phyloP scores from a whole-genome alignment of 441 rosid genomes.

The Pelargonium exstipulatum region DNA sequence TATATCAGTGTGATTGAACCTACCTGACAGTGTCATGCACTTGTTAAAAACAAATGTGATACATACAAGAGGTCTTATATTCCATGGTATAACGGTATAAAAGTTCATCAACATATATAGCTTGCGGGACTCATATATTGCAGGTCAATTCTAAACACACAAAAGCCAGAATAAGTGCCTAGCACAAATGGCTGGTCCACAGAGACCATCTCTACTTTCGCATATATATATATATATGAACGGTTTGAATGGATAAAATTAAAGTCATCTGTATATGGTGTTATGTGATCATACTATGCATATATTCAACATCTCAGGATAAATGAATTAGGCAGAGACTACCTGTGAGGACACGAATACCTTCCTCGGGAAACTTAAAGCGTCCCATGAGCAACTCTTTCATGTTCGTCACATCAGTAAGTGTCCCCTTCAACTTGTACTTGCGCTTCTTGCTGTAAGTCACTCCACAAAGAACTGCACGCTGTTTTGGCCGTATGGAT shows the following conservation, averaged over 20 bases:
- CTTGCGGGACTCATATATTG: background rate
- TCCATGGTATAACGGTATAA: background rate
- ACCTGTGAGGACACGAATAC: conserved; percentile 25
- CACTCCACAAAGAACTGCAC: conserved; percentile 24
- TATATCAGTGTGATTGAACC: no score
- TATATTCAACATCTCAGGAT: background rate
- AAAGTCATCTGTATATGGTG: background rate
- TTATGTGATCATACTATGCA: background rate
- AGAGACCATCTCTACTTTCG: background rate
- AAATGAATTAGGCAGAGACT: background rate
- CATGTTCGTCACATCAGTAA: conserved; percentile 24
- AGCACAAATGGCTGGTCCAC: background rate
- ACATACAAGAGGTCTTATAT: background rate
- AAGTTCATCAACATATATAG: background rate
- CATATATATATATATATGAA: background rate
- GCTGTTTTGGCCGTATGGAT: conserved; percentile 10
- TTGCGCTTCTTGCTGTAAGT: conserved; percentile 16
- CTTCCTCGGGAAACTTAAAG: conserved; percentile 20
- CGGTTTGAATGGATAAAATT: background rate
- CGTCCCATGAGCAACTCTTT: conserved; percentile 18
- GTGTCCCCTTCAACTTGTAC: conserved; percentile 22
- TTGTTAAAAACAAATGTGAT: background rate
- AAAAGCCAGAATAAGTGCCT: background rate
- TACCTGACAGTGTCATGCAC: no score
- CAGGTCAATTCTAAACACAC: background rate